phyloP scores from a whole-genome alignment of 805 yeast species.

The Kluyveromyces siamensis region DNA sequence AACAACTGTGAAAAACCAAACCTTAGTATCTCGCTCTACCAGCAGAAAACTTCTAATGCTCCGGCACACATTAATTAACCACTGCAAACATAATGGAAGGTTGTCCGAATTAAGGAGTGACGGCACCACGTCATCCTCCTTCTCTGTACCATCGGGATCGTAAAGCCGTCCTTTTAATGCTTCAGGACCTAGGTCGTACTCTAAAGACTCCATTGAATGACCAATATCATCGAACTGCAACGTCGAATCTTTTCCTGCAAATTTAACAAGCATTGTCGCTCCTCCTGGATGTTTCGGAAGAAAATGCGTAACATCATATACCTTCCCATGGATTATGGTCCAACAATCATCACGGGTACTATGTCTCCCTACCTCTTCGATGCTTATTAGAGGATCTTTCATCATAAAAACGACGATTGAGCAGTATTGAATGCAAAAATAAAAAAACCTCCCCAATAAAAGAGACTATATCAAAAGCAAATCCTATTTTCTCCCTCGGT shows the following conservation, averaged over 20 bases:
- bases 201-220: conserved; percentile 25
- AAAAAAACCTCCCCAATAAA: background rate
- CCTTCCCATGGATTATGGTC: conserved; percentile 17
- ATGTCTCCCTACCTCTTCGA: conserved; percentile 12
- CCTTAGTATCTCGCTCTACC: background rate
- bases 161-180: conserved; percentile 36
- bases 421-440: background rate
- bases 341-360: conserved; percentile 14
- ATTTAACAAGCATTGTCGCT: conserved; percentile 14
- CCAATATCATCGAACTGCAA: conserved; percentile 21
- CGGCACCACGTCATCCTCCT: background rate
- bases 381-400: conserved; percentile 3
- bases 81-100: background rate
- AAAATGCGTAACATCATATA: conserved; percentile 15
- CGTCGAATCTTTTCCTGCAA: conserved; percentile 21
- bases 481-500: background rate
- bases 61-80: background rate
- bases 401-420: background rate
- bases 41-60: background rate
- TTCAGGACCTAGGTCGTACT: conserved; percentile 39
- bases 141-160: background rate
- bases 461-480: background rate
- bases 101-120: background rate
- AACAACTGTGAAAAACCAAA: conserved; percentile 1
- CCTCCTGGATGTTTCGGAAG: conserved; percentile 30